phyloP scores from a whole-genome alignment of 2,329 filamentous ascomycete species.

The Aspergillus sp. region DNA sequence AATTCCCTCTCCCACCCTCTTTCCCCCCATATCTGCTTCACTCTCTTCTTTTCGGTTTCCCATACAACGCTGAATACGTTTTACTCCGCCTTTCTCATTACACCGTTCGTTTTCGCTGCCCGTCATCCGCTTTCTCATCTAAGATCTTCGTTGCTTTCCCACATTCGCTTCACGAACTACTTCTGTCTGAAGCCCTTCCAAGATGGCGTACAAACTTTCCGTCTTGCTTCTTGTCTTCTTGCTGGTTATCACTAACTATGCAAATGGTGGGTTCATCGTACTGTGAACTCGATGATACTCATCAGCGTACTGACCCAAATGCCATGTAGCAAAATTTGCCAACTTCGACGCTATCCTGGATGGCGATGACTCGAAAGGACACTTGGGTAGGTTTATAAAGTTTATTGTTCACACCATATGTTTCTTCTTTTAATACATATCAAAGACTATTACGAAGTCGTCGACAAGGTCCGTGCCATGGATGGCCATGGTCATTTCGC shows the following conservation, averaged over 20 bases:
- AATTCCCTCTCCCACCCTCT: background rate
- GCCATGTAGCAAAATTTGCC: background rate
- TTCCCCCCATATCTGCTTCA: background rate
- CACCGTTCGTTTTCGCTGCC: background rate
- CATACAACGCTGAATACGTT: background rate
- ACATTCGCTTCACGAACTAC: background rate
- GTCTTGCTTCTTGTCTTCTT: constrained; percentile 1
- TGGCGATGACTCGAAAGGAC: background rate
- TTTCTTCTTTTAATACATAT: background rate
- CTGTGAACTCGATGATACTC: background rate
- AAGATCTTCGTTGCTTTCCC: background rate
- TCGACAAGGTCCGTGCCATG: background rate
- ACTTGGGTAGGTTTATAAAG: background rate
- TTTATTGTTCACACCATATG: background rate
- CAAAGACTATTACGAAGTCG: background rate
- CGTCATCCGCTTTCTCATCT: background rate
- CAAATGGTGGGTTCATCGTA: background rate
- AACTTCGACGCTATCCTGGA: background rate
- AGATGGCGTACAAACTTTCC: constrained; percentile 6
- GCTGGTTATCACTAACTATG: constrained; percentile 1
- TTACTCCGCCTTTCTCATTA: background rate
- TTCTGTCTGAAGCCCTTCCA: background rate
- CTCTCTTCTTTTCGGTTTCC: background rate
- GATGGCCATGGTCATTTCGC: background rate
- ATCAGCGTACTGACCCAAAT: background rate